A percentile compares a stretch with the other conserved stretches of the same genome.
Conservation (phyloP, 176 grass and related monocot genomes). For the Dendrocalamus sinicus region DNA sequence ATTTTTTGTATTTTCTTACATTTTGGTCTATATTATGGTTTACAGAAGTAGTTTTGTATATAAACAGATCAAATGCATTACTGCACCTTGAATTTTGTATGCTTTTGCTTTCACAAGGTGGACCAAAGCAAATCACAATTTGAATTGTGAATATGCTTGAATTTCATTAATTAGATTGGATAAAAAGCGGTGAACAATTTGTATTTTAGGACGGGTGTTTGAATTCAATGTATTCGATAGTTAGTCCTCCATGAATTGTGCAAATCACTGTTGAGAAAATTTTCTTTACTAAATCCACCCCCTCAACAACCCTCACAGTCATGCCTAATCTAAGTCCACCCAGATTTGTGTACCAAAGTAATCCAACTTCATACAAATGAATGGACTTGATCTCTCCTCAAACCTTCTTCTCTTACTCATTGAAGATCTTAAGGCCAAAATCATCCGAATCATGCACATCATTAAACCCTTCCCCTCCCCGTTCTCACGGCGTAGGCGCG, state of each 20-base stretch:
- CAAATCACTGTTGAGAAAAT: too few species aligned
- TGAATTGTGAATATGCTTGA: background rate
- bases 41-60: background rate
- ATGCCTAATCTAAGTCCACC: too few species aligned
- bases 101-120: constrained; percentile 14
- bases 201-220: background rate
- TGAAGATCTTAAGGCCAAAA: too few species aligned
- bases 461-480: too few species aligned
- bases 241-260: background rate
- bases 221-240: background rate
- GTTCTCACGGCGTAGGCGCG: too few species aligned
- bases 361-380: too few species aligned
- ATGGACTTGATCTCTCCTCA: too few species aligned
- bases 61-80: background rate
- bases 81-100: background rate
- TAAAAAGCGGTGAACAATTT: background rate
- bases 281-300: too few species aligned
- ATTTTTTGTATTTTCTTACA: constrained; percentile 19
- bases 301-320: too few species aligned
- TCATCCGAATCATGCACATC: too few species aligned
- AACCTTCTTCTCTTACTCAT: too few species aligned
- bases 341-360: too few species aligned
- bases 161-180: background rate
- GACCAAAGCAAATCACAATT: background rate
- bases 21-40: background rate